Base-by-base conservation (phyloP, 768 basidiomycete species). In the Russula compacta region DNA sequence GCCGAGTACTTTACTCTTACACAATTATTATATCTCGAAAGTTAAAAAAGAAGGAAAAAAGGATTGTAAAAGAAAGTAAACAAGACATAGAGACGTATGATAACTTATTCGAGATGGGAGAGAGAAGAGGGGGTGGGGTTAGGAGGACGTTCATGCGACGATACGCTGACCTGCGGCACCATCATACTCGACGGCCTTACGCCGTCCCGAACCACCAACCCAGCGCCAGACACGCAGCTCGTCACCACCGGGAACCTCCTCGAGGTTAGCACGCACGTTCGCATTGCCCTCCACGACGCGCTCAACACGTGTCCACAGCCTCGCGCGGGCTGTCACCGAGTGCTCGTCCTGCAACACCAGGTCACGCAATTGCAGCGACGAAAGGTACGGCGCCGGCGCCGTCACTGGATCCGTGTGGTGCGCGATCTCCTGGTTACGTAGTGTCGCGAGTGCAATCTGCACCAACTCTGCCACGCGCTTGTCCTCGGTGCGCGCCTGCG, bases 141-240 rank as follows among this genome's bases (percentile, higher is more conserved):
- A 8, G 35, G 4, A 19, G 38, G 11, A 38, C 32, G 19, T 42
- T 66, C 64, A 59, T 6, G 64, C 58, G 49, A 64, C 57, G 24
- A 70, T 63, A 42, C 69, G 64, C 60, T 66, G 62, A 12, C 71
- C 56, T 2, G 50, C 70, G 17, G 67, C 65, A 35, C n/a, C 24
- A 35, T 63, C 61, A 35, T 60, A 63, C 5, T 61, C 58, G 40
- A 62, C 61, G 10, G 53, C 59, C 48, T 58, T 61, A 50, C 59
- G 59, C 17, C 56, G 59, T 35, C 64, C 65, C 8, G 64, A 51
- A 58, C 73, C 74, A n/a, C 92, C 92, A 35, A 92, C 83, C 93
- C 93, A 95, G 59, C 87, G 76, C 93, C 93, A 95, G 58, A 92
- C 92, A 65, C 90, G 82, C 73, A 85, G 79, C 74, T 92, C 91